Base-by-base conservation (phyloP, 2,329 filamentous ascomycete species). In the Hypomyces perniciosus region DNA sequence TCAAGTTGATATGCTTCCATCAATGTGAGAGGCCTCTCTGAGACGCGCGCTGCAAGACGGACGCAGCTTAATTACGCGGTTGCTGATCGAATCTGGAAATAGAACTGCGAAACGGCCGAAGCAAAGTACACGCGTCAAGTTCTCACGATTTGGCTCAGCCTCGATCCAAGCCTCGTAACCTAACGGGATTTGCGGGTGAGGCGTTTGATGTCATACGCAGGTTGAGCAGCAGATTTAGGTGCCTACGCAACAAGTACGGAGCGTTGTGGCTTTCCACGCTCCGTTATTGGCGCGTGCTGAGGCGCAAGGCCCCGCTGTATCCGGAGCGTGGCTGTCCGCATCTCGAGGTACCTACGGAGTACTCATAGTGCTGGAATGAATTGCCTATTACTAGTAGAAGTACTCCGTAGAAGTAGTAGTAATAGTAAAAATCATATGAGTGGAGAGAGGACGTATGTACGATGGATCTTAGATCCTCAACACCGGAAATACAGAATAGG, bases 131-230 rank as follows among this genome's bases (percentile, higher is more conserved):
- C 47, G 47, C 51, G 52, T 51, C 48, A 48, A 35, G 30, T 20
- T 34, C 48, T 47, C 49, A 38, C 40, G 54, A 51, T 49, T 41
- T 41, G 43, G 54, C 58, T 57, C 54, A 61, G 59, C 59, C 57
- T 56, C 54, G 48, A 58, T 54, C 48, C 54, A 59, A 56, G 54
- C 57, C 53, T 51, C 51, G 12, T 37, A 4, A 27, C 35, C 29
- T 45, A 43, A 46, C 43, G 50, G 51, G 38, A 39, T 37, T 30
- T 38, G 34, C 13, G 37, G 27, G 46, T 38, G 20, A 37, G 45
- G 42, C 35, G 35, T 26, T 52, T 48, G 48, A 44, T 52, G 51
- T 53, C 51, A 53, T 52, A 39, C 38, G 39, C 26, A 42, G n/a
- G 39, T 42, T 26, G 13, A 9, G 39, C 4, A 42, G 34, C 12